Base-by-base conservation (phyloP, 1,139 yeast species). In the Sugiyamaella neomexicana region DNA sequence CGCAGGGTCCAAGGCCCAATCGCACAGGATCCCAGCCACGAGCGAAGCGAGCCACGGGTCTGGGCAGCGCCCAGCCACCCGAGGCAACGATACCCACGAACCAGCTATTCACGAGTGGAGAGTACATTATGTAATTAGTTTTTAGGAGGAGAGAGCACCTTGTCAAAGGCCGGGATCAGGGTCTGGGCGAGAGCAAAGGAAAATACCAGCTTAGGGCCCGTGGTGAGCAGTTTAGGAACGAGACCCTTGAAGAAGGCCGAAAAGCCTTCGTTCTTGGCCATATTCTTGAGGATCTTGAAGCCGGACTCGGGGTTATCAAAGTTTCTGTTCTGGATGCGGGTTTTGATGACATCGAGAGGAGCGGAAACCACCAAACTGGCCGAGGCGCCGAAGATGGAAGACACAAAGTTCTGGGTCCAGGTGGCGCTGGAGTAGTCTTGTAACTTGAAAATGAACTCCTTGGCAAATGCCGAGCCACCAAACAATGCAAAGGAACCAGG, bases 401-500 rank as follows among this genome's bases (percentile, higher is more conserved):
- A 88, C 59, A 93, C 80, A 68, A 93, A 91, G 78, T 93, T 93
- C 75, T 93, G 98, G 52, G 81, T 64, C 98, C 98, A 93, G 34
- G 98, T 87, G 50, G 99, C 99, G 63, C 82, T 73, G 37, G 90
- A 79, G 77, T 93, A 90, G 75, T 93, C 99, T 64, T 78, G 70
- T 67, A 93, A 80, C 29, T 93, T 93, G 67, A 89, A 84, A 58
- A 93, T 82, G 76, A 89, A 95, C 75, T 93, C 99, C 75, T 93
- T 95, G 60, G 99, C 98, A 70, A 93, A 95, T 10, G 99, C 97
- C 69, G 93, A 90, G 75, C 98, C 99, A 64, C 99, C 99, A 65
- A 93, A 93, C 62, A 93, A 79, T 12, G 98, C 97, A 69, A 93
- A 93, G 2, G 97, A 89, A 56, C 99, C 99, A 39, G 99, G 99